Evolutionary conservation across 768 basidiomycete genomes (phyloP).

Genomic region (Baorangia bicolor): DNA sequence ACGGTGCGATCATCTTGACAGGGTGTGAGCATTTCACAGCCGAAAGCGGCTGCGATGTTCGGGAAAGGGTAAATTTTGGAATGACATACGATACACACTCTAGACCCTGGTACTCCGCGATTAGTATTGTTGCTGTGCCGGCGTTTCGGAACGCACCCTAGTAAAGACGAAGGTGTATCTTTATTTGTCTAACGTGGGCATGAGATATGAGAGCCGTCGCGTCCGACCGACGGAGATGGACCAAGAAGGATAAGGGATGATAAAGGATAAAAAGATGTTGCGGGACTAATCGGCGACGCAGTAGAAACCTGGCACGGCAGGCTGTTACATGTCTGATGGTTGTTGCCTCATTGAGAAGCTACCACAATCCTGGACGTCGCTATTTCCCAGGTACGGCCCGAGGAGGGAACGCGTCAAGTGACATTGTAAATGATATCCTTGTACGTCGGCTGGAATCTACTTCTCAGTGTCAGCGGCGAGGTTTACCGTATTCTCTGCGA

Average conservation of each 20-base stretch:
- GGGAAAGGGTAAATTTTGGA: neutral
- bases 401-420: too few relatives aligned
- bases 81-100: neutral
- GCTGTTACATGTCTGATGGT: constrained; percentile 9
- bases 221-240: neutral
- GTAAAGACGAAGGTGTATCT: neutral
- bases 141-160: neutral
- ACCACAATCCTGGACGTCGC: too few relatives aligned
- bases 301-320: neutral
- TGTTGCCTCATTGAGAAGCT: too few relatives aligned
- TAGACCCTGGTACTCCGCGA: constrained; percentile 4
- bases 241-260: neutral
- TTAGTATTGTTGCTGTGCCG: neutral
- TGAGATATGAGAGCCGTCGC: neutral
- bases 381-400: too few relatives aligned
- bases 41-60: constrained; percentile 1
- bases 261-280: neutral
- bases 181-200: constrained; percentile 2
- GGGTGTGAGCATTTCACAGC: constrained; percentile 15
- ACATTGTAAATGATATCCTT: too few relatives aligned
- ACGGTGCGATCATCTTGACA: constrained; percentile 1
- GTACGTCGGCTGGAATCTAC: neutral
- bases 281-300: neutral
- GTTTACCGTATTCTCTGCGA: neutral
- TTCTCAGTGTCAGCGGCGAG: constrained; percentile 1